These are phyloP conservation scores for Orbilia oligospora DNA, from an alignment of 2,329 filamentous ascomycete species.

Conservation along the genomic window DNA sequence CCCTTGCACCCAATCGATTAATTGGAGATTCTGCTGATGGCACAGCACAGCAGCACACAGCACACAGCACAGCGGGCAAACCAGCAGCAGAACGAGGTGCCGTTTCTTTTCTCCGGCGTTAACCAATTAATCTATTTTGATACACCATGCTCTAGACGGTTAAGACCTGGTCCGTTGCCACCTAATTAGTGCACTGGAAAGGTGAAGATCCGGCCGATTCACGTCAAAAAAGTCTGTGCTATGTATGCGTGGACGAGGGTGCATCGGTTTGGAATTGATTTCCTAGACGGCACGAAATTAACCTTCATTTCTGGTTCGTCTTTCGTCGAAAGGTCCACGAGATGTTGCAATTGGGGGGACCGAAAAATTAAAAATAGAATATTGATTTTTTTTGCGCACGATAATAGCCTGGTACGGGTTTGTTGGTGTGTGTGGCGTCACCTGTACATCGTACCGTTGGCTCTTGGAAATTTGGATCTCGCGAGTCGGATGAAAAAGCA, in stretches of 20 bases:
- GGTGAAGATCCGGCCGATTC: slow-evolving; percentile 37
- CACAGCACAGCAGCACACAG: slow-evolving; percentile 1
- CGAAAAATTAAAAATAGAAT: slow-evolving; percentile 56
- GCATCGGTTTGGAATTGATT: slow-evolving; percentile 26
- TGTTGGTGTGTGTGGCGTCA: slow-evolving; percentile 50
- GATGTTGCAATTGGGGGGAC: slow-evolving; percentile 7
- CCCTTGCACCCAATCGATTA: slow-evolving; percentile 55
- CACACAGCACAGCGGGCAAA: neutral
- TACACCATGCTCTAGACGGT: slow-evolving; percentile 19
- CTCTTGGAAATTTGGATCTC: slow-evolving; percentile 46
- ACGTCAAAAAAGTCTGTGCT: neutral
- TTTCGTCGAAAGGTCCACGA: slow-evolving; percentile 22
- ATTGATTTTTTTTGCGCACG: neutral
- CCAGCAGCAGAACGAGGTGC: slow-evolving; percentile 11
- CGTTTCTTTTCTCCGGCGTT: slow-evolving; percentile 41
- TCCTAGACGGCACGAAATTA: slow-evolving; percentile 48
- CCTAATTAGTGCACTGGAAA: slow-evolving; percentile 26
- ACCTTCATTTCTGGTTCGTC: slow-evolving; percentile 47
- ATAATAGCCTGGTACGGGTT: slow-evolving; percentile 28
- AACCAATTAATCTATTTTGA: slow-evolving; percentile 52
- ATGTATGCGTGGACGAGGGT: slow-evolving; percentile 14
- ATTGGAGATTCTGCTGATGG: slow-evolving; percentile 25
- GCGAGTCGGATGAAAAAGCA: slow-evolving; percentile 20
- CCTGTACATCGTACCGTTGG: slow-evolving; percentile 36
- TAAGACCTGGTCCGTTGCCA: slow-evolving; percentile 34